phyloP scores from a whole-genome alignment of 2,329 filamentous ascomycete genomes.

The Cladosporium sp. region DNA sequence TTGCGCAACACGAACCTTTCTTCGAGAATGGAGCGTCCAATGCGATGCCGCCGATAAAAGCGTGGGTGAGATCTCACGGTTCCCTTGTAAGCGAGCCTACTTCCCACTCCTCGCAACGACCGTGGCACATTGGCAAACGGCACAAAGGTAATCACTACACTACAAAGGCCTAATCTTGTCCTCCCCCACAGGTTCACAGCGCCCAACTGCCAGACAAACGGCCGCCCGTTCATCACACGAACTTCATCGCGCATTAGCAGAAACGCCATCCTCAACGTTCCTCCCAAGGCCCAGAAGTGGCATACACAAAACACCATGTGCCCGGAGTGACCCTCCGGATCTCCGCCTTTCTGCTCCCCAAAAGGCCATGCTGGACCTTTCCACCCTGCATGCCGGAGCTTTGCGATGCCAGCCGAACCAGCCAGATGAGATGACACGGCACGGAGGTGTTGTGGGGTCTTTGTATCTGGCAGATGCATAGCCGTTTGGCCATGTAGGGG shows the following conservation, averaged over 20 bases:
- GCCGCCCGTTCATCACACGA: background rate
- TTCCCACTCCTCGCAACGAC: background rate
- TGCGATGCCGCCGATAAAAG: background rate
- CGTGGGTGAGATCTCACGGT: background rate
- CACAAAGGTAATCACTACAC: background rate
- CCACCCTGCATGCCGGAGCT: background rate
- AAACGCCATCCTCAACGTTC: background rate
- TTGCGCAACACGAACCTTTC: background rate
- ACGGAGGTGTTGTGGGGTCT: background rate
- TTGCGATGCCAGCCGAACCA: background rate
- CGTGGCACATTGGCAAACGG: background rate
- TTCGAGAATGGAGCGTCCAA: background rate
- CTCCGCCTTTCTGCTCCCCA: background rate
- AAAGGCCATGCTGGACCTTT: background rate
- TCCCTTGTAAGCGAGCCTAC: background rate
- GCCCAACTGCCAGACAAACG: background rate
- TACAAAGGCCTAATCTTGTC: background rate
- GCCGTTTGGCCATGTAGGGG: background rate
- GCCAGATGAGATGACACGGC: background rate
- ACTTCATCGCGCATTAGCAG: background rate
- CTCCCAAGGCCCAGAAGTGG: background rate
- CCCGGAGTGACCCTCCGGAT: background rate
- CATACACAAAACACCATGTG: background rate
- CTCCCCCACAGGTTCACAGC: background rate
- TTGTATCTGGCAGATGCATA: background rate